phyloP scores from a whole-genome alignment of 2,329 filamentous ascomycete species.

The Rachicladosporium sp. region DNA sequence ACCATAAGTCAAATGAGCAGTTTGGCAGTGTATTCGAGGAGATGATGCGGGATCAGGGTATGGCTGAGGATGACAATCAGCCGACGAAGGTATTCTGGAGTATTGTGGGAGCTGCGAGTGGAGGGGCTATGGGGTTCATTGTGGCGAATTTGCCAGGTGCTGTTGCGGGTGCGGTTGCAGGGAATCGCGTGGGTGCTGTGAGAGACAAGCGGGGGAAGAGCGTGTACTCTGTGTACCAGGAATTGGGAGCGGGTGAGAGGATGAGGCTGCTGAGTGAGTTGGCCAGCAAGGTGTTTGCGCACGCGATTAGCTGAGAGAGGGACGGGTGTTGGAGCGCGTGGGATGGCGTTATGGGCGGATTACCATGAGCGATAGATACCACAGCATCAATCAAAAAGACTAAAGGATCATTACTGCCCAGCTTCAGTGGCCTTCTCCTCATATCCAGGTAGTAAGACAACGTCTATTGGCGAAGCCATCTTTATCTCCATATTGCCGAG shows the following conservation, averaged over 20 bases:
- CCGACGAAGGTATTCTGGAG: conserved; percentile 74
- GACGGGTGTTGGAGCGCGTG: not conserved
- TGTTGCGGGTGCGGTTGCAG: conserved; percentile 80
- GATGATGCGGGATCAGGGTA: conserved; percentile 42
- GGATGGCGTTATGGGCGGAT: not conserved
- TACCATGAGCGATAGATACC: too few relatives aligned
- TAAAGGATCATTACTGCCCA: too few relatives aligned
- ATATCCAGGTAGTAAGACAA: too few relatives aligned
- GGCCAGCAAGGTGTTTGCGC: conserved; percentile 75
- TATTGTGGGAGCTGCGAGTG: conserved; percentile 71
- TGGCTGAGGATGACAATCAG: conserved; percentile 55
- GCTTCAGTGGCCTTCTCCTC: too few relatives aligned
- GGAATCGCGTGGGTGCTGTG: conserved; percentile 81
- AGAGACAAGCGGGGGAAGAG: conserved; percentile 88
- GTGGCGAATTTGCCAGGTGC: conserved; percentile 83
- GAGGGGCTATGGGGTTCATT: conserved; percentile 87
- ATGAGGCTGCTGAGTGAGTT: conserved; percentile 70
- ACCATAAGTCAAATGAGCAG: conserved; percentile 55
- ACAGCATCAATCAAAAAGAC: too few relatives aligned
- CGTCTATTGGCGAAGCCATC: too few relatives aligned
- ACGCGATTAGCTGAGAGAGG: conserved; percentile 49
- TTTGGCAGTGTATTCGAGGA: conserved; percentile 58
- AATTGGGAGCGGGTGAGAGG: conserved; percentile 72
- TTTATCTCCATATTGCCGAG: too few relatives aligned
- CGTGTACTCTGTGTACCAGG: conserved; percentile 83